Evolutionary conservation across 2,329 filamentous ascomycete species (phyloP), one percentile per base, ranked within the genome.

Genomic region (Hymenoscyphus linearis): DNA sequence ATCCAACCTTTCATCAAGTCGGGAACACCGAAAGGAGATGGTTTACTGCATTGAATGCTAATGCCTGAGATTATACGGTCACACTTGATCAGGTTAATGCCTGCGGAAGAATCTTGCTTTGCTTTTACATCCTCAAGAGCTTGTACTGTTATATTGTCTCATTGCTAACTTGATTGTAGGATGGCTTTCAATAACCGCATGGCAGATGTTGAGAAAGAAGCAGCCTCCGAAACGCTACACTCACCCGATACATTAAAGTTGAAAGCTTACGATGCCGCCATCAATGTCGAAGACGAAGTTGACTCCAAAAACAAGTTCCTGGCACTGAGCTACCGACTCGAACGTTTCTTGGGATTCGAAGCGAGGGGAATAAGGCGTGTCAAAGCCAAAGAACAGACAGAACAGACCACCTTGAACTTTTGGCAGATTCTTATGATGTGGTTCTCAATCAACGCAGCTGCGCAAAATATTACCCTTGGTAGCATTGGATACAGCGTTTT

Each of bases 31-130:
- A 57, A 44, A 58, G 36, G 60, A 65, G 58, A 65, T 62, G 58
- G n/a, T 54, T 34, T 52, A 59, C 18, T 52, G 4, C n/a, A 16
- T 47, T 47, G 56, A 37, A 52, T 54, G 55, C 64, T 67, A 74
- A 74, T 77, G 78, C 79, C 84, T 90, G 87, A 92, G 89, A 93
- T 85, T 85, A 93, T 88, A 93, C 90, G 89, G 90, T 87, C 80
- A 79, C 90, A 93, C 89, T 93, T 93, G 89, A 92, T 92, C 89
- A 91, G 89, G 90, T 92, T 92, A 93, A 95, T 93, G 91, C 90
- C 89, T 92, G 92, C 92, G 92, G 91, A 93, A 96, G 91, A 89
- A 96, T 93, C 91, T 95, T 96, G 90, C 83, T 82, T 79, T 78
- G 74, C 73, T 68, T 26, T 10, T 14, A 31, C 14, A 40, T 31